Percentiles rank a stretch among this genome's conserved stretches.
These are phyloP conservation scores for Scheffersomyces illinoinensis DNA, from an alignment of 1,139 yeast species.

Conservation along the genomic window DNA sequence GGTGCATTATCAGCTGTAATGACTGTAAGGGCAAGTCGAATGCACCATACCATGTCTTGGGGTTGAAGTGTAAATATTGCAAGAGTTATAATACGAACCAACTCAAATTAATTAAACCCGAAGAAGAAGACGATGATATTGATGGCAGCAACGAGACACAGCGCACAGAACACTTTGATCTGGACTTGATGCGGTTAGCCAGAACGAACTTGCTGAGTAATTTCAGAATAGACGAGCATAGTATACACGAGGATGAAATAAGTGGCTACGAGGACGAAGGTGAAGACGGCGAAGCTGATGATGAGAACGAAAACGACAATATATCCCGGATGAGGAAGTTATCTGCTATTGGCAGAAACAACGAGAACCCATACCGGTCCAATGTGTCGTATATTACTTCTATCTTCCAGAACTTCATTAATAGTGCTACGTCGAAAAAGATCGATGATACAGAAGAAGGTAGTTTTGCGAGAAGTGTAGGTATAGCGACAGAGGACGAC, in stretches of 20 bases:
- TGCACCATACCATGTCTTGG: slow-evolving; percentile 78
- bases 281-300: slow-evolving; percentile 19
- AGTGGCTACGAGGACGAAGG: slow-evolving; percentile 18
- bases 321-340: slow-evolving; percentile 31
- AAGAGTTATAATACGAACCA: slow-evolving; percentile 84
- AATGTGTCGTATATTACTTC: slow-evolving; percentile 36
- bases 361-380: slow-evolving; percentile 2
- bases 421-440: slow-evolving; percentile 22
- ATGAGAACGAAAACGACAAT: slow-evolving; percentile 20
- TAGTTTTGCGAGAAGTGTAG: neutral
- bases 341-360: slow-evolving; percentile 14
- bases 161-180: slow-evolving; percentile 10
- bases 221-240: slow-evolving; percentile 34
- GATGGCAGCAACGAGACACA: slow-evolving; percentile 8
- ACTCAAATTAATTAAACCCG: slow-evolving; percentile 60
- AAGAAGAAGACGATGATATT: slow-evolving; percentile 33
- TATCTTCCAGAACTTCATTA: slow-evolving; percentile 44
- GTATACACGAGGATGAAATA: slow-evolving; percentile 11
- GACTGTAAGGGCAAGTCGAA: slow-evolving; percentile 87
- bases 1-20: slow-evolving; percentile 76
- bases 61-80: slow-evolving; percentile 85
- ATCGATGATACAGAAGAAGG: neutral
- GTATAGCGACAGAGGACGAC: neutral
- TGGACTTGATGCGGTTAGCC: slow-evolving; percentile 31
- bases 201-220: slow-evolving; percentile 40